A percentile compares a stretch with the other conserved stretches of the same genome.
These are phyloP conservation scores for Zangia roseola DNA, from an alignment of 768 basidiomycete genomes.

Conservation along the genomic window DNA sequence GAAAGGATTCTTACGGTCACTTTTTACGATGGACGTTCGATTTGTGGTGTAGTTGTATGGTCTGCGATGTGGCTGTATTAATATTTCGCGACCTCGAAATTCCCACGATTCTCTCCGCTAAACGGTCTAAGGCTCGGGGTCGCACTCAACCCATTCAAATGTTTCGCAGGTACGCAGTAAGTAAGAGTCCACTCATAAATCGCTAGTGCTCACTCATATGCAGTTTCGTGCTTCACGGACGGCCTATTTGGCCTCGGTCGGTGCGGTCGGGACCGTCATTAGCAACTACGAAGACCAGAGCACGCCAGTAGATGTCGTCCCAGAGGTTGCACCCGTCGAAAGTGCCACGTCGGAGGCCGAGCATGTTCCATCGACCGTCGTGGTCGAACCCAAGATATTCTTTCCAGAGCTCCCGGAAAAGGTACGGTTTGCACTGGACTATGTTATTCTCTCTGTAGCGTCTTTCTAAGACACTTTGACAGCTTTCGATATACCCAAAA, in stretches of 20 bases:
- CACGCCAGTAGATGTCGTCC: neutral
- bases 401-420: conserved; percentile 26
- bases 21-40: neutral
- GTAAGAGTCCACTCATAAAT: conserved; percentile 1
- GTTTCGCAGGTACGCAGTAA: conserved; percentile 28
- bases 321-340: neutral
- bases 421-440: no score
- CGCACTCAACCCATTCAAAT: conserved; percentile 4
- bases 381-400: conserved; percentile 7
- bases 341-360: neutral
- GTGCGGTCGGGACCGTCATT: conserved; percentile 16
- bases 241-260: conserved; percentile 17
- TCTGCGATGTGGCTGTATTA: no score
- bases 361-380: neutral
- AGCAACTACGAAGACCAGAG: conserved; percentile 3
- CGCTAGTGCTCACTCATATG: neutral
- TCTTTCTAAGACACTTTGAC: no score
- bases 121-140: conserved; percentile 4
- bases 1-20: neutral
- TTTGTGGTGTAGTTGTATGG: neutral
- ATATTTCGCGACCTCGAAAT: no score
- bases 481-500: conserved; percentile 85
- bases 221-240: conserved; percentile 28
- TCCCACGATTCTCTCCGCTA: conserved; percentile 20
- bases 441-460: neutral